Percentiles rank a stretch among this genome's conserved stretches.
Evolutionary conservation across 179 eudicot genomes (phyloP).

Genomic region (Silene noctiflora): DNA sequence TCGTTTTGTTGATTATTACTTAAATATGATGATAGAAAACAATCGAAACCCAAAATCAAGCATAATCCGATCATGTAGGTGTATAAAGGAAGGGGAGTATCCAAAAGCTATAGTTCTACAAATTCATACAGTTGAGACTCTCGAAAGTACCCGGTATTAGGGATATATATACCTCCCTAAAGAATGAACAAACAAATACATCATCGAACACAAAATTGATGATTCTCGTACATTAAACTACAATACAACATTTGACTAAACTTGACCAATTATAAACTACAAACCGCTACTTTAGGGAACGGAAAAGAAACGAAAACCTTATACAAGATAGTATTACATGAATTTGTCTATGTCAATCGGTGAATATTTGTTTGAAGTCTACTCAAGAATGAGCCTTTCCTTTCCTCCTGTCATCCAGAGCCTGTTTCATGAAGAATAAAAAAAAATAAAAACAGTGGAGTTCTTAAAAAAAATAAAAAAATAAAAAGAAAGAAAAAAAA

Average conservation of each 20-base stretch:
- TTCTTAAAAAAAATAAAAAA: too few relatives aligned
- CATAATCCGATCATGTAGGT: too few relatives aligned
- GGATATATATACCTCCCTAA: background rate
- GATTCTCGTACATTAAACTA: background rate
- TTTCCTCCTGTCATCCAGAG: slow-evolving; percentile 34
- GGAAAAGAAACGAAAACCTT: background rate
- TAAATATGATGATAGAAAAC: too few relatives aligned
- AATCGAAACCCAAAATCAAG: too few relatives aligned
- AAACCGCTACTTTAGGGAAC: background rate
- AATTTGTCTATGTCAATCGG: background rate
- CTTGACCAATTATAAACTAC: background rate
- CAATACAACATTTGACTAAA: background rate
- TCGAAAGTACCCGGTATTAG: too few relatives aligned
- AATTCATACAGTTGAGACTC: too few relatives aligned
- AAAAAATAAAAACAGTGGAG: too few relatives aligned
- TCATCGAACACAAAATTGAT: background rate
- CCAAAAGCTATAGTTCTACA: too few relatives aligned
- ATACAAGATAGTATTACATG: background rate
- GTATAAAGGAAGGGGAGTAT: too few relatives aligned
- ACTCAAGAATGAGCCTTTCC: slow-evolving; percentile 26
- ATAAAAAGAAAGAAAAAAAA: too few relatives aligned
- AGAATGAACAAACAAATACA: background rate
- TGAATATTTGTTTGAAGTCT: background rate
- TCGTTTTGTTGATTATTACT: too few relatives aligned
- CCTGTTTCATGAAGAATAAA: too few relatives aligned